Evolutionary conservation across 2,329 filamentous ascomycete species (phyloP), one percentile per base, ranked within the genome.

Genomic region (Acarospora socialis): DNA sequence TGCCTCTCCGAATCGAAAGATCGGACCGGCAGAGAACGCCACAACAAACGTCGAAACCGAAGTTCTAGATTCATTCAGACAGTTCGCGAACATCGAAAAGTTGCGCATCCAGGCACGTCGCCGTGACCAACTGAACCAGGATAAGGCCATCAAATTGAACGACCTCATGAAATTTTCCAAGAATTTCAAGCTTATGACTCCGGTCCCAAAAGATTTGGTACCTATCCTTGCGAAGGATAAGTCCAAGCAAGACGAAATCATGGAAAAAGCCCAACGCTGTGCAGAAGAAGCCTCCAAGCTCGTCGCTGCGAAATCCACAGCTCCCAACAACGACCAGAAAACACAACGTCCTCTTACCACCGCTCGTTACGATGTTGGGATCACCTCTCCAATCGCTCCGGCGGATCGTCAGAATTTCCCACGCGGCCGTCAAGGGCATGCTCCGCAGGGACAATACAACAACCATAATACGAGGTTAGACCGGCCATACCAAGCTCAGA

Each of bases 171-270:
- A 87, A 50, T 98, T 98, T 55, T 83, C 90, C 1, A 72, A 77
- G 44, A 90, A 72, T 51, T 98, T 98, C 66, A 95, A 95, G 59
- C 70, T 98, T 12, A 78, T 81, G 30, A 94, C 87, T 3, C 84
- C 86, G 4, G 84, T 98, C 7, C 90, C 90, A 1, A 76, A 72
- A 31, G 90, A 98, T 54, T 60, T 98, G 21, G 84, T 98, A 17
- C 78, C 82, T 2, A 98, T 98, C 43, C 78, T 98, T 38, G 87
- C 90, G 36, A 98, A 95, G 53, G 90, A 98, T 51, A 84, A 84
- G n/a, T 69, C 65, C 27, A 98, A 94, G 60, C 90, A 95, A 56
- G 76, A 84, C 48, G 75, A 86, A 50, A 95, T 98, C 41, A 78
- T 93, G 48, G 79, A 84, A 46, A 92, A 86, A 55, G 83, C 83